Evolutionary conservation across 2,329 filamentous ascomycete genomes (phyloP), one percentile per base, ranked within the genome.

Genomic region (Lizonia empirigonia): DNA sequence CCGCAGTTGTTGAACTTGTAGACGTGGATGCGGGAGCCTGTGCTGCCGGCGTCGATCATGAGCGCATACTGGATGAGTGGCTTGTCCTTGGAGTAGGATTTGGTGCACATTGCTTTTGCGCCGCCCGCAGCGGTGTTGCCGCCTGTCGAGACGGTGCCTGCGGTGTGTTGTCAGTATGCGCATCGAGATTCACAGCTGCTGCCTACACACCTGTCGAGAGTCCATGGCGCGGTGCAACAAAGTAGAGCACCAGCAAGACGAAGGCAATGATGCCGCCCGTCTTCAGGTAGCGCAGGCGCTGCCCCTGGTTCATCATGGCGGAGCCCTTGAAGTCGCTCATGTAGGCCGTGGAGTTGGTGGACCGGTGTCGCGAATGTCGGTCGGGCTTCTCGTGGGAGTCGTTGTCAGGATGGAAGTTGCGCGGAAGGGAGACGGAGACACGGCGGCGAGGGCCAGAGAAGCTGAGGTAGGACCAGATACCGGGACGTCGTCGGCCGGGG

Each of bases 1-100:
- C 92, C 94, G 78, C 93, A 99, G 79, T 97, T 97, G 82, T 97
- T 97, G 84, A 97, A 99, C 72, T 91, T 90, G 82, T 97, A 99
- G 53, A 97, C 91, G 78, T 99, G 95, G 71, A 99, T 97, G 65
- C 94, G 89, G 54, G 94, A 97, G 55, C 94, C 94, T 46, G 94
- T 97, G 80, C 92, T 97, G 65, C 94, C 94, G 38, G 94, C 94
- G 76, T 99, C 94, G 69, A 99, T 90, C 94, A 99, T 99, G 68
- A 97, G 84, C 55, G 94, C 95, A 78, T 97, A 99, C 73, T 99
- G 94, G 56, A 97, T 87, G 61, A 99, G 85, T 40, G 94, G 93
- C 78, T 97, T 97, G 60, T 91, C 88, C 68, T 89, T 86, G 65
- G 91, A 90, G 77, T 83, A 87, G 33, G 94, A 91, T 71, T 87